phyloP scores from a whole-genome alignment of 805 yeast genomes.

The Helenozyma rhizophorensis region DNA sequence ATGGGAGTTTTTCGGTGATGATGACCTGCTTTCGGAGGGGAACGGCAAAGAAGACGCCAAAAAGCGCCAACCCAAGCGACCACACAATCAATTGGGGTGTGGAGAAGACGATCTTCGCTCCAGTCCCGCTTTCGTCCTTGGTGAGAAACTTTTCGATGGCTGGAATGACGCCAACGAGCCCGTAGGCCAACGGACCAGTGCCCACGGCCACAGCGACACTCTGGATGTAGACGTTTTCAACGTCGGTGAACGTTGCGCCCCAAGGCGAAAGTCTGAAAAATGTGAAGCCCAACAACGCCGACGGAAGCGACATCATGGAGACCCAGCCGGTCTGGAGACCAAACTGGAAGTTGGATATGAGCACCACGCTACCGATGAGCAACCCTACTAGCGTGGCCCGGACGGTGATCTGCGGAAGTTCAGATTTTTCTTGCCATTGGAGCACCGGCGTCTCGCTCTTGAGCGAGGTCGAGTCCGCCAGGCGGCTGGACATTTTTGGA shows the following conservation, averaged over 20 bases:
- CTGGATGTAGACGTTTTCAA: constrained; percentile 90
- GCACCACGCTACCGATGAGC: constrained; percentile 78
- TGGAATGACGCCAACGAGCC: constrained; percentile 92
- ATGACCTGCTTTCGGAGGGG: constrained; percentile 84
- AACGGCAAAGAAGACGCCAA: constrained; percentile 94
- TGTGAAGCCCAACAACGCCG: constrained; percentile 84
- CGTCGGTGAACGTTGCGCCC: constrained; percentile 53
- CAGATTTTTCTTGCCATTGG: constrained; percentile 42
- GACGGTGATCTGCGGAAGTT: constrained; percentile 61
- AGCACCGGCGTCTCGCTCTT: no score
- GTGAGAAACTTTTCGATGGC: constrained; percentile 89
- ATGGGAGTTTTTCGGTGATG: constrained; percentile 79
- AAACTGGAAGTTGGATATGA: constrained; percentile 89
- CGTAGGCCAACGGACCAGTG: constrained; percentile 94
- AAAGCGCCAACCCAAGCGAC: constrained; percentile 84
- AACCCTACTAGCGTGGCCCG: constrained; percentile 76
- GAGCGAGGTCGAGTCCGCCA: no score
- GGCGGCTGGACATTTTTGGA: no score
- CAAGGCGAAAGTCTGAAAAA: constrained; percentile 64
- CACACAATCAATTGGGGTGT: constrained; percentile 63
- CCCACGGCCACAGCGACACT: constrained; percentile 96
- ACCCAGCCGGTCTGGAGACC: constrained; percentile 99
- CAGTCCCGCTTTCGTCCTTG: constrained; percentile 69
- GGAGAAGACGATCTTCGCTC: constrained; percentile 30
- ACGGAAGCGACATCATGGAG: constrained; percentile 96